A percentile compares a stretch with the other conserved stretches of the same genome.
phyloP scores from a whole-genome alignment of 495 filamentous ascomycete genomes.

The Oidiodendron maius region DNA sequence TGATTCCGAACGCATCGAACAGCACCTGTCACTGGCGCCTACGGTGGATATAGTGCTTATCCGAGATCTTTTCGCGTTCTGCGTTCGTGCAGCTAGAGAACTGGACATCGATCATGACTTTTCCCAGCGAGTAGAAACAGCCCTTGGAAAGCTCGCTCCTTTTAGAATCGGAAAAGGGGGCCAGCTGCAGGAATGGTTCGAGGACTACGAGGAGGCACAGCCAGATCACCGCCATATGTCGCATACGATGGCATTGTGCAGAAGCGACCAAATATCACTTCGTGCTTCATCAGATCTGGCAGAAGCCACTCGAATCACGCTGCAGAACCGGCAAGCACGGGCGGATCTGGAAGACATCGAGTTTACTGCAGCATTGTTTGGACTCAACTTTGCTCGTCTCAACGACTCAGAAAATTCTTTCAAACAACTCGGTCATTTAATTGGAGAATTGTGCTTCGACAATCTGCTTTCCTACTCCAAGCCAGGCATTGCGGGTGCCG shows the following conservation, averaged over 20 bases:
- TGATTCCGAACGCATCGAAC: slow-evolving; percentile 3
- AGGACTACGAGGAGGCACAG: slow-evolving; percentile 35
- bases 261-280: slow-evolving; percentile 20
- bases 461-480: slow-evolving; percentile 17
- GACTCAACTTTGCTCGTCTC: slow-evolving; percentile 14
- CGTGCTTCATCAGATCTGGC: slow-evolving; percentile 20
- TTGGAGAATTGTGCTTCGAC: slow-evolving; percentile 15
- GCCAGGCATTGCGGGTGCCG: slow-evolving; percentile 13
- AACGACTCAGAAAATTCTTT: slow-evolving; percentile 6
- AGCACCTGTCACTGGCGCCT: slow-evolving; percentile 25
- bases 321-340: slow-evolving; percentile 30
- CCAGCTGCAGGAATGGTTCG: slow-evolving; percentile 39
- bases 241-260: slow-evolving; percentile 36
- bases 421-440: slow-evolving; percentile 13
- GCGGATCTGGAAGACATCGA: slow-evolving; percentile 25
- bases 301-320: no score
- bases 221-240: slow-evolving; percentile 41
- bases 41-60: slow-evolving; percentile 39
- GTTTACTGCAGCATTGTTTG: slow-evolving; percentile 17
- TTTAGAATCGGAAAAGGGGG: slow-evolving; percentile 33
- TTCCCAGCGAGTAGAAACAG: slow-evolving; percentile 11
- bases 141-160: slow-evolving; percentile 26
- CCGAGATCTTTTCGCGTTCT: slow-evolving; percentile 32
- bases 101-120: slow-evolving; percentile 14
- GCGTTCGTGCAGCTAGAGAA: slow-evolving; percentile 1